Evolutionary conservation across 805 yeast genomes (phyloP).

Genomic region (Wickerhamiella lipophila): DNA sequence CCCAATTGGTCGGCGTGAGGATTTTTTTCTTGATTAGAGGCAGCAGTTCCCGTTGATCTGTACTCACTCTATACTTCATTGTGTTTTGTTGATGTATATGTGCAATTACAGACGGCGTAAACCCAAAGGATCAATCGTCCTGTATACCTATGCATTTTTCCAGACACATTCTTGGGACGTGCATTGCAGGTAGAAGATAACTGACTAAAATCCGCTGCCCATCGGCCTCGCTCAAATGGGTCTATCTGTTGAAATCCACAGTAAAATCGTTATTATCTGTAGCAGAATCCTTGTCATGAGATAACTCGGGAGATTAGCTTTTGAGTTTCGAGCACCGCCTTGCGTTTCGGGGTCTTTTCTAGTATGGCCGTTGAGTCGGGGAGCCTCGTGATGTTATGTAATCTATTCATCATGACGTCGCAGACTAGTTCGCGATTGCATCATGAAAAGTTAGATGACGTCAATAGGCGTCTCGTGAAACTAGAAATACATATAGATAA

Average conservation of each 20-base stretch:
- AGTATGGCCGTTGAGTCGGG: background rate
- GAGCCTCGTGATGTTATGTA: background rate
- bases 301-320: background rate
- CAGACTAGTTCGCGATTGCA: background rate
- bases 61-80: background rate
- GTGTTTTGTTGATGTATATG: background rate
- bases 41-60: background rate
- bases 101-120: background rate
- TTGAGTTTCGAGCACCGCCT: background rate
- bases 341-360: no score
- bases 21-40: background rate
- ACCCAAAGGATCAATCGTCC: background rate
- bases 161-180: conserved; percentile 5
- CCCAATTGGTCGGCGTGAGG: background rate
- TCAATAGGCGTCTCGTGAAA: background rate
- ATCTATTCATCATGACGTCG: background rate
- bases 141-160: background rate
- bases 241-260: no score
- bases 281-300: background rate
- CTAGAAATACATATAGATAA: conserved; percentile 1
- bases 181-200: conserved; percentile 9
- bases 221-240: no score
- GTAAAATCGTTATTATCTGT: no score
- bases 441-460: no score
- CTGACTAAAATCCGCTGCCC: background rate